Evolutionary conservation across 352 stramenopile species (phyloP), one percentile per base, ranked within the genome.

Genomic region (Sclerospora graminicola): DNA sequence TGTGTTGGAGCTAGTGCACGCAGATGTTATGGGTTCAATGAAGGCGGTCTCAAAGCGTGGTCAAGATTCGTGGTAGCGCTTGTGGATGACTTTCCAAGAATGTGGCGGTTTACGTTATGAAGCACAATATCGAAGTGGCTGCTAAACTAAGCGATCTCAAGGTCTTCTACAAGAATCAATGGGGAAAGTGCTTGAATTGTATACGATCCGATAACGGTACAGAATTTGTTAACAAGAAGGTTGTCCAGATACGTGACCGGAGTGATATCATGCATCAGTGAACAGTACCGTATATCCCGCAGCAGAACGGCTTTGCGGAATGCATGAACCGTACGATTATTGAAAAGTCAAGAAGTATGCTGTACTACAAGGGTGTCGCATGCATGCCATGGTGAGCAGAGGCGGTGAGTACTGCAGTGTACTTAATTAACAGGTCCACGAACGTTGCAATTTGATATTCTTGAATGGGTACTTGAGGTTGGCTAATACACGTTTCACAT

Each of bases 261-360:
- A 36, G 19, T 16, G 14, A 2, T 19, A 47, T 51, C 16, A 2
- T 57, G 8, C 49, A 51, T 5, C 42, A 57, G 34, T 9, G 5
- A 9, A 33, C 15, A 1, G 33, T 40, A 1, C 37, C 23, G 7
- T 44, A 34, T 29, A 34, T 21, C 24, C 24, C 37, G 1, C 23
- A 34, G 5, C 24, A 44, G 8, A 44, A 44, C n/a, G 37, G 24
- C 14, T 11, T 44, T n/a, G 37, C 7, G n/a, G 24, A 44, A 34
- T 15, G 37, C 13, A 44, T 44, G 24, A 44, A 44, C 15, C 37
- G 37, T 0, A 34, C 27, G 2, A 35, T 26, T 5, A 35, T 35
- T 6, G 30, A 40, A 15, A 40, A 40, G 16, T 1, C 7, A 27
- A 2, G 33, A 6, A 40, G 33, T 15, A 36, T 45, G 38, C 7